Base-by-base conservation (phyloP, 1,284 basidiomycete genomes). In the Microbotryomycetes sp. region DNA sequence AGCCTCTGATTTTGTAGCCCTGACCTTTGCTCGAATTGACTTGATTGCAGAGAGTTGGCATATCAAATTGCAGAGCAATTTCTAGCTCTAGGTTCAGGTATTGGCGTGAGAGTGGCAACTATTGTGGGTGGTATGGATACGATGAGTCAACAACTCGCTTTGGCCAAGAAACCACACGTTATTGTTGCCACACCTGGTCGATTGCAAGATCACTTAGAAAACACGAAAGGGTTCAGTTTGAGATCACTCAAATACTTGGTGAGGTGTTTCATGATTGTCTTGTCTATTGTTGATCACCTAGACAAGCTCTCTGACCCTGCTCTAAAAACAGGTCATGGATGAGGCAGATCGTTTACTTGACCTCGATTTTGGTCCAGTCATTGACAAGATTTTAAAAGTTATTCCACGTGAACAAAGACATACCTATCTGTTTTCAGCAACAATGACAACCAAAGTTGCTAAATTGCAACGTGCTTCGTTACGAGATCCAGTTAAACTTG, bases 401-500 rank as follows among this genome's bases (percentile, higher is more conserved):
- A 88, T 98, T 67, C 96, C 96, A 22, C 89, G 86, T 73, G 93
- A 98, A 73, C 58, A 64, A 30, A 84, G 96, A 23, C 89, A 87
- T 36, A 99, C 96, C 0, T 97, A 93, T 76, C 82, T 99, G 1
- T 99, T 96, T 80, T 96, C 92, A 16, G 96, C 96, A 1, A 99
- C 96, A n/a, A 98, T 99, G 93, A 97, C 94, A 2, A 96, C 92
- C 25, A 98, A 97, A 77, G 92, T 99, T 12, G 92, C 91, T 26
- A 97, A 98, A 77, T 81, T 99, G 7, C 94, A 98, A 76, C 81
- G 96, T 59, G 94, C 96, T n/a, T 92, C 89, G 80, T 80, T 98
- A 72, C 84, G 85, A 57, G 96, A 96, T 74, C 96, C 96, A 6
- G 85, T 97, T n/a, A 83, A 90, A 67, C 86, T 98, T 6, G 92